Evolutionary conservation across 2,329 filamentous ascomycete species (phyloP), one percentile per base, ranked within the genome.

Genomic region (Talaromyces sp.): DNA sequence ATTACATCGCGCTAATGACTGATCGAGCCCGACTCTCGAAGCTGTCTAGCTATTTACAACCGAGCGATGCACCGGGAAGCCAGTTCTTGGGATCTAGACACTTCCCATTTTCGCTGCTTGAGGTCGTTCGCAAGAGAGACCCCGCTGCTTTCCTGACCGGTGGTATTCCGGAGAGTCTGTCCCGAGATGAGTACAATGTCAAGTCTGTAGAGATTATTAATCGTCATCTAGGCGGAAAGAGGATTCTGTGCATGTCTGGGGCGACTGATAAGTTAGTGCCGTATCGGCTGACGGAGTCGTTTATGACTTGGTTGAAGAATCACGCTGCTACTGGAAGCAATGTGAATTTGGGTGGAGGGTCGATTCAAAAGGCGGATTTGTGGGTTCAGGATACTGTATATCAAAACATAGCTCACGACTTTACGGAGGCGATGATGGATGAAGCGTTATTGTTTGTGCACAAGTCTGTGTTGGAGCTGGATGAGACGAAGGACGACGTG

Each of bases 1-100:
- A 99, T 77, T 97, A 91, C 72, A 86, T 88, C 68, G 83, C 90
- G 75, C 81, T 98, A 16, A 90, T 98, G 87, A 83, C 82, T 9
- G 88, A 94, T 71, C 91, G 95, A 11, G 94, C 94, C 0, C 82
- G 85, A 5, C 81, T 88, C 43, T 90, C 89, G 0, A 91, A 89
- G 71, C 80, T 90, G 11, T 68, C 82, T 14, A 85, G 87, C 0
- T 92, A 85, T 77, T 85, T 83, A 0, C 75, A 81, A 1, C 56
- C 56, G 8, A 82, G 83, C 13, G 80, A 85, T 16, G 82, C 83
- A 14, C 82, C 83, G 0, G 88, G 88, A 0, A 76, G 81, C 0
- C 78, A 83, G 0, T 96, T 98, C 72, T 73, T 96, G 0, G 92
- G 92, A 2, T 93, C 90, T 65, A 79, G 78, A 45, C 90, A 93